Conservation (phyloP, 23 red algal genomes). For the Gracilariopsis chorda region DNA sequence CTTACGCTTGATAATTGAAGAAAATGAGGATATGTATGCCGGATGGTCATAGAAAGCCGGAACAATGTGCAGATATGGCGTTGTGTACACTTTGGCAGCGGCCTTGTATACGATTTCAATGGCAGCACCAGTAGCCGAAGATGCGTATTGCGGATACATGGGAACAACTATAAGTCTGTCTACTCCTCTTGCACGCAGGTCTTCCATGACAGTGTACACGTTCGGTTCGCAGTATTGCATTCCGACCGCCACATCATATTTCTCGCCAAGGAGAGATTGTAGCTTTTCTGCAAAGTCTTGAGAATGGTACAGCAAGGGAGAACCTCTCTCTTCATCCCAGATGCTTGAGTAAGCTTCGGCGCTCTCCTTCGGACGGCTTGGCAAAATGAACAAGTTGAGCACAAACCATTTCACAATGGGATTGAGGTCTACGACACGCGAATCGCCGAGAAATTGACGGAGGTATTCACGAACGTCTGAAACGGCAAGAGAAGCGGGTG, state of each 20-base stretch:
- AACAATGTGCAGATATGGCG: constrained; percentile 96
- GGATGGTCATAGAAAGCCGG: constrained; percentile 99
- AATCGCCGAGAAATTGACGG: constrained; percentile 93
- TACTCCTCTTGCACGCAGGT: constrained; percentile 71
- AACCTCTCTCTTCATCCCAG: constrained; percentile 93
- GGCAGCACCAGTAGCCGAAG: constrained; percentile 84
- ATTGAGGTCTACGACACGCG: constrained; percentile 91
- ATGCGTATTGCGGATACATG: constrained; percentile 97
- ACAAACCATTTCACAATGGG: constrained; percentile 81
- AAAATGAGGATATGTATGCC: constrained; percentile 84
- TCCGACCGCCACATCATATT: constrained; percentile 80
- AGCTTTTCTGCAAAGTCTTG: constrained; percentile 86
- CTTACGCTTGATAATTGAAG: constrained; percentile 57
- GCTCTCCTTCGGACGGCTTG: constrained; percentile 78
- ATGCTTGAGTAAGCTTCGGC: constrained; percentile 92
- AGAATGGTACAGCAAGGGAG: constrained; percentile 83
- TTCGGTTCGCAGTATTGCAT: constrained; percentile 99
- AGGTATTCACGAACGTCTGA: constrained; percentile 97
- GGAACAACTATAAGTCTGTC: constrained; percentile 94
- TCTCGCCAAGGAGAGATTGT: constrained; percentile 67
- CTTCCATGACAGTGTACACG: constrained; percentile 70
- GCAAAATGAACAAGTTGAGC: constrained; percentile 88
- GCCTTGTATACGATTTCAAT: constrained; percentile 93
- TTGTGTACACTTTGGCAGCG: constrained; percentile 86
- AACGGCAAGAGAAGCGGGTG: constrained; percentile 68